Percentiles rank a stretch among this genome's conserved stretches.
Conservation (phyloP, 139 green algal genomes). For the Picochlorum sp. region DNA sequence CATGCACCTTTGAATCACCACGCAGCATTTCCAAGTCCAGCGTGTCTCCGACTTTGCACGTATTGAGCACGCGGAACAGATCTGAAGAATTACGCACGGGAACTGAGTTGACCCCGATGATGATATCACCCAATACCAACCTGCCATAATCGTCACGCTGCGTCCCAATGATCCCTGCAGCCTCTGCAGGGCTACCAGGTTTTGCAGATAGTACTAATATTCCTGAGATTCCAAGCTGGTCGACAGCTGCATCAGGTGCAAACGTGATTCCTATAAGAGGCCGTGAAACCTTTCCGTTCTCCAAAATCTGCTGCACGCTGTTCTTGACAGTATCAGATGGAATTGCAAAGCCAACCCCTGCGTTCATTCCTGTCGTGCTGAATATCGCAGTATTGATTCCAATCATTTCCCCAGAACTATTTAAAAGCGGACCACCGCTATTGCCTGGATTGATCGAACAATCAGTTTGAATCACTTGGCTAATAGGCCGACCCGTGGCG, state of each 20-base stretch:
- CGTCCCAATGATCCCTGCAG: conserved; percentile 66
- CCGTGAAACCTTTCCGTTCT: conserved; percentile 43
- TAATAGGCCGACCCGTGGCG: conserved; percentile 44
- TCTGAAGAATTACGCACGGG: conserved; percentile 49
- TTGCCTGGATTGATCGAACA: conserved; percentile 44
- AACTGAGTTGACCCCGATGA: conserved; percentile 55
- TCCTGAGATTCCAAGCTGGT: conserved; percentile 55
- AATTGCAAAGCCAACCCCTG: conserved; percentile 78
- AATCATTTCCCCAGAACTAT: conserved; percentile 37
- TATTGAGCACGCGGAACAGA: conserved; percentile 72
- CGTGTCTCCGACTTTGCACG: conserved; percentile 43
- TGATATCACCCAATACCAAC: conserved; percentile 78
- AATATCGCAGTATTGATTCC: conserved; percentile 82
- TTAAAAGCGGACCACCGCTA: conserved; percentile 49
- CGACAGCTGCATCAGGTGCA: conserved; percentile 63
- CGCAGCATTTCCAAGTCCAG: conserved; percentile 46
- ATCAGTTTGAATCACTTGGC: conserved; percentile 81
- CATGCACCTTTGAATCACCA: conserved; percentile 25
- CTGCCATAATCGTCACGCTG: conserved; percentile 56
- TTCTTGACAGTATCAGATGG: conserved; percentile 53
- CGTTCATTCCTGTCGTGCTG: conserved; percentile 57
- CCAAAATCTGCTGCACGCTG: conserved; percentile 69
- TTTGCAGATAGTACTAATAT: conserved; percentile 71
- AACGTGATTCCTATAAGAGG: conserved; percentile 87
- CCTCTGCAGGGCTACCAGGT: conserved; percentile 54